These are phyloP conservation scores for Cytospora mali DNA, from an alignment of 2,329 filamentous ascomycete species.

Conservation along the genomic window DNA sequence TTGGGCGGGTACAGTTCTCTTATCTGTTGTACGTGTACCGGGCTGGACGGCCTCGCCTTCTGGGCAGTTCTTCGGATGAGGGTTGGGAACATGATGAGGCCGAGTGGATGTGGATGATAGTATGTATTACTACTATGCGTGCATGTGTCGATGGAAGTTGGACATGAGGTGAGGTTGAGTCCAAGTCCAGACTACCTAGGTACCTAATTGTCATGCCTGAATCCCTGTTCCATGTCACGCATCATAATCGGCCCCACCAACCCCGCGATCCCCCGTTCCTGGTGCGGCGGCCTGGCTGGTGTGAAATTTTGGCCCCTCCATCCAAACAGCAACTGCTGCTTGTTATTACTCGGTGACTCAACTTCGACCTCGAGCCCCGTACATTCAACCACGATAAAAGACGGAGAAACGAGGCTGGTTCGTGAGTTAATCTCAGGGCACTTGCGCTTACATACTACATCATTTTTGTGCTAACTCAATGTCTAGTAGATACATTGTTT, in stretches of 20 bases:
- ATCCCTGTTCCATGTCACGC: slow-evolving; percentile 5
- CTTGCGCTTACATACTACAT: neutral
- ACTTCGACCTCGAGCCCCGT: slow-evolving; percentile 7
- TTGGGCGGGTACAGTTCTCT: slow-evolving; percentile 65
- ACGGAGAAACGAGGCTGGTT: slow-evolving; percentile 3
- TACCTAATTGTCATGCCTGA: neutral
- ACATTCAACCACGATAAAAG: neutral
- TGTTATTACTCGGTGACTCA: slow-evolving; percentile 23
- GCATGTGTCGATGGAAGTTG: neutral
- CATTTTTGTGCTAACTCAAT: neutral
- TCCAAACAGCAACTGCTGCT: neutral
- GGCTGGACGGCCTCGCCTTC: slow-evolving; percentile 34
- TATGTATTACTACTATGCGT: no score
- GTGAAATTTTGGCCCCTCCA: slow-evolving; percentile 27
- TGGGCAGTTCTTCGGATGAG: slow-evolving; percentile 46
- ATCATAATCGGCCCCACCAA: slow-evolving; percentile 21
- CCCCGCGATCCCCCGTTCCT: slow-evolving; percentile 23
- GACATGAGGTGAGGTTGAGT: slow-evolving; percentile 1
- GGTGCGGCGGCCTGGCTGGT: slow-evolving; percentile 2
- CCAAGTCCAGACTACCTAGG: neutral
- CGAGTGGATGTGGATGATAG: neutral
- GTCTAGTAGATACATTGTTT: neutral
- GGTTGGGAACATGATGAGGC: slow-evolving; percentile 50
- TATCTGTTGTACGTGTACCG: slow-evolving; percentile 27
- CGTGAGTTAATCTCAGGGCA: slow-evolving; percentile 4